Base-by-base conservation (phyloP, 2,329 filamentous ascomycete genomes). In the Lasiodiplodia theobromae region DNA sequence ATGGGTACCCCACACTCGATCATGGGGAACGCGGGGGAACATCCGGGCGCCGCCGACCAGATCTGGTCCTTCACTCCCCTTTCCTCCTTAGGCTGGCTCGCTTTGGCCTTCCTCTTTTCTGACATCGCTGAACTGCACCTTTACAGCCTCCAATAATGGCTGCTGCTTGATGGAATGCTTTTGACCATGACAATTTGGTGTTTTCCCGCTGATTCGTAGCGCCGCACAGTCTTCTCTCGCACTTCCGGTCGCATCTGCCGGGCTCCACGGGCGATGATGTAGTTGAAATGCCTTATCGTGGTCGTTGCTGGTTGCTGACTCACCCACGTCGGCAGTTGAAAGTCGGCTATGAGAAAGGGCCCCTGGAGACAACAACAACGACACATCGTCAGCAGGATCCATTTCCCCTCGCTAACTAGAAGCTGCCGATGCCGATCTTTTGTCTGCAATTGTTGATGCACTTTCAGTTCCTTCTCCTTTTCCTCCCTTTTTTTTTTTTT, bases 271-370 rank as follows among this genome's bases (percentile, higher is more conserved):
- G n/a, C 44, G 65, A 47, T 58, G 60, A 64, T 51, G 60, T 38
- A 64, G 60, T 44, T 38, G 47, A 31, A 38, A 28, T 38, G 58
- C 25, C 57, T 62, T n/a, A 49, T 34, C 23, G 40, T 25, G 60
- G 60, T 38, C 47, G 60, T 52, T 52, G 60, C 14, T 38, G 31
- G 53, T 40, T 58, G 53, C 53, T 67, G 65, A 67, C 53, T 51
- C 52, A 56, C 37, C 51, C 40, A 6, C 54, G 21, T 62, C 66
- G 66, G 66, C 56, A 68, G 66, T 68, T 68, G 66, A 44, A 47
- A 23, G 44, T 62, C 66, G 66, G 66, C 66, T 62, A 58, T 52
- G 63, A 6, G 63, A 66, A 64, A 38, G 44, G 44, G 40, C 25
- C 18, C 58, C 28, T 14, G 12, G 18, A 21, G 23, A 60, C 57